A percentile compares a stretch with the other conserved stretches of the same genome.
Evolutionary conservation across 2,329 filamentous ascomycete genomes (phyloP).

Genomic region (Didymella pomorum): DNA sequence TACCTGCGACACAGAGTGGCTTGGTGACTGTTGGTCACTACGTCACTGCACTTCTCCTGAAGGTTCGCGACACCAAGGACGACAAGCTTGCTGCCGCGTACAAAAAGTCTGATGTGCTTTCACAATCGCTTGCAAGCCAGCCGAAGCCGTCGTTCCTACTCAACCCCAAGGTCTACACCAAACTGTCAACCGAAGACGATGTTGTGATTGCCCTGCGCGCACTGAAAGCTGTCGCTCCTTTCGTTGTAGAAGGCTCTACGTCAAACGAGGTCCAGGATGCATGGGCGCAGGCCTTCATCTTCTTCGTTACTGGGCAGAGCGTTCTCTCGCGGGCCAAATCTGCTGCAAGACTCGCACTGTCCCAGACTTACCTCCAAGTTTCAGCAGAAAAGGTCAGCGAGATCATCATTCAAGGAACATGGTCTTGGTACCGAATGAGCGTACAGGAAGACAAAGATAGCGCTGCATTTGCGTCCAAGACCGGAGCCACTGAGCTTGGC

Average conservation of each 20-base stretch:
- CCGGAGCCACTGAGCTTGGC: conserved; percentile 70
- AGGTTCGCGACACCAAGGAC: conserved; percentile 62
- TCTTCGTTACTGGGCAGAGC: conserved; percentile 70
- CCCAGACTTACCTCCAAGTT: conserved; percentile 66
- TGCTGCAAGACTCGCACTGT: conserved; percentile 68
- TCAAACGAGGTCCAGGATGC: conserved; percentile 62
- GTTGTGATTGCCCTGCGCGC: conserved; percentile 78
- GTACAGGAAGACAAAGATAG: conserved; percentile 80
- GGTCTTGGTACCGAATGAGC: conserved; percentile 77
- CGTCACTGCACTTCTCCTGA: conserved; percentile 68
- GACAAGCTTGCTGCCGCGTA: conserved; percentile 65
- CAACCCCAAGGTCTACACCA: conserved; percentile 84
- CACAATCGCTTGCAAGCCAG: conserved; percentile 72
- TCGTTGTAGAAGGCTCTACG: conserved; percentile 60
- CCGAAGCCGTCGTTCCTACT: conserved; percentile 88
- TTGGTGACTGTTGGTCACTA: conserved; percentile 82
- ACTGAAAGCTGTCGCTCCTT: conserved; percentile 67
- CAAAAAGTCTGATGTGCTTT: conserved; percentile 69
- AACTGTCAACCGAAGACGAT: conserved; percentile 77
- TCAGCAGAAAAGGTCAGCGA: conserved; percentile 66
- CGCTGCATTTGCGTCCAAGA: conserved; percentile 70
- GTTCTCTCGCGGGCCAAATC: conserved; percentile 70
- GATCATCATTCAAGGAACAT: conserved; percentile 76
- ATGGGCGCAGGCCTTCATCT: conserved; percentile 90
- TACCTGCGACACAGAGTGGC: conserved; percentile 81